Base-by-base conservation (phyloP, 2,329 filamentous ascomycete genomes). In the Stemphylium vesicarium region DNA sequence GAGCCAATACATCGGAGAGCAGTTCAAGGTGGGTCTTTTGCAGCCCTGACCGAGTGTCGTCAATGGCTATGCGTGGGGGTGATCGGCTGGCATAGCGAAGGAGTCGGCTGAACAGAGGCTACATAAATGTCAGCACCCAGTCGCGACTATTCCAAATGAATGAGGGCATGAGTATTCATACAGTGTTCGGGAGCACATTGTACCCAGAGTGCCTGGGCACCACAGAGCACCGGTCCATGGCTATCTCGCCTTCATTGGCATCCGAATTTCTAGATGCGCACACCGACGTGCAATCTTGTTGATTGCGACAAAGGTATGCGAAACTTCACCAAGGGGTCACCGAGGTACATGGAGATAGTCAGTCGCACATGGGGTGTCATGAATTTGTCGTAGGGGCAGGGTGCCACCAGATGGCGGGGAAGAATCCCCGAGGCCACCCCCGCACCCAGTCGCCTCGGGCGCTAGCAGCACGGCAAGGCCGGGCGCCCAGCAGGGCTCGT, bases 11-110 rank as follows among this genome's bases (percentile, higher is more conserved):
- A 60, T 82, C 78, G 15, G 74, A 75, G 12, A 82, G 69, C 4
- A 82, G 69, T 48, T 80, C 75, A 1, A 77, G 42, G 60, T 81
- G 76, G 1, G 74, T 78, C 35, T 71, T 69, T 48, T 76, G 70
- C 26, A 70, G 51, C 15, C 71, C 64, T 6, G 71, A 73, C 22
- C 74, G 74, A 37, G 69, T 69, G 66, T 80, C 77, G 18, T 77
- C 70, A 41, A 80, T 72, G 26, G 73, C 77, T 43, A 77, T 56
- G 31, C 69, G 68, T 35, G 73, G 63, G 20, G 74, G 75, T 22
- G 40, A 62, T 11, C 66, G 66, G 55, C 71, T 65, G 10, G 78
- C 78, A 46, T 74, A 77, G 26, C 77, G 70, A 4, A 80, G 66
- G 12, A 80, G 64, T 16, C 76, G 69, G 58, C 70, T 72, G 65